Evolutionary conservation across 2,329 filamentous ascomycete genomes (phyloP), one percentile per base, ranked within the genome.

Genomic region (Penicillium sp.): DNA sequence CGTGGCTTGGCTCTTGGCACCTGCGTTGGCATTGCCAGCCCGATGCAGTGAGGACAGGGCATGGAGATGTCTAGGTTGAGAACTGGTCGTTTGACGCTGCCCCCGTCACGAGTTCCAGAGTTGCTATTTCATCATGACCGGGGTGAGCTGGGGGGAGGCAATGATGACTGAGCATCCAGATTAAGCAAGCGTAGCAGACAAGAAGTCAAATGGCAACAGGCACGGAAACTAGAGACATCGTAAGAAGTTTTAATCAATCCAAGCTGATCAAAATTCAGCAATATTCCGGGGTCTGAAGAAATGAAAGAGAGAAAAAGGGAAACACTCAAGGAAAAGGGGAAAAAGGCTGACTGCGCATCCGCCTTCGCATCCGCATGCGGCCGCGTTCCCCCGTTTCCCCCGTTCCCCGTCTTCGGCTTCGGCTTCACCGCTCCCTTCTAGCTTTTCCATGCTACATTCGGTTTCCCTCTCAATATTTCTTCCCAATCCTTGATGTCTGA

Each of bases 391-490:
- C 28, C 36, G 9, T 49, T 47, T 44, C 39, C 45, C 50, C n/a
- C 34, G 16, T 47, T 47, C 48, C 31, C 39, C 41, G 45, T 45
- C 48, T 54, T 52, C 48, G 36, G 36, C 52, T 44, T 42, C 47
- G 26, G 43, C 53, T 56, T 47, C 58, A 61, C 58, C 58, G 58
- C 58, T 55, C 54, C 49, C 53, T 47, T 50, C 52, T 42, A 23
- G 41, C 28, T 23, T 26, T 23, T 28, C 23, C 38, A 24, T 10
- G 6, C 6, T 26, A 21, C 23, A 13, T 42, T 4, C 13, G n/a
- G 4, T 42, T 33, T 41, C 31, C 24, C 34, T 45, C 21, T 38
- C 39, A 45, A 26, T 39, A 21, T 21, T 21, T 3, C 18, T 21
- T 3, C 18, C 29, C 24, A 26, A 26, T 26, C 24, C 18, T 3